These are phyloP conservation scores for Fusarium tuaranense DNA, from an alignment of 2,329 filamentous ascomycete genomes.

Conservation along the genomic window DNA sequence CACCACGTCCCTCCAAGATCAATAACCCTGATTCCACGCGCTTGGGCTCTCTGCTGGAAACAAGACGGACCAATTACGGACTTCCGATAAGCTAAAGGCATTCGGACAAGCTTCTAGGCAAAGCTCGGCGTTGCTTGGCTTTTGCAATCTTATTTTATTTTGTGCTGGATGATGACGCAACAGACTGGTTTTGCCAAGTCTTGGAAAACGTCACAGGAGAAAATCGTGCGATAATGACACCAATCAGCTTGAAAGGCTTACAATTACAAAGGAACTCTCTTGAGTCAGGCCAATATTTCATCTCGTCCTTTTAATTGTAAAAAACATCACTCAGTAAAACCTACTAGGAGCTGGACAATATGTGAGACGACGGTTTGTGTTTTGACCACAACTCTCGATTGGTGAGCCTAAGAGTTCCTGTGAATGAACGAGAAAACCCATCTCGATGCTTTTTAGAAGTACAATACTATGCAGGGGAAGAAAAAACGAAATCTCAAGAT, in stretches of 20 bases:
- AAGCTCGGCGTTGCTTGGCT: conserved; percentile 6
- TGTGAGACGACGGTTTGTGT: neutral
- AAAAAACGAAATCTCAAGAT: too few species aligned
- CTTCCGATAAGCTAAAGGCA: neutral
- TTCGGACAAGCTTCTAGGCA: conserved; percentile 4
- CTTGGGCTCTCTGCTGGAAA: neutral
- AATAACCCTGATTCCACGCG: neutral
- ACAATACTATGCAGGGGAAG: too few species aligned
- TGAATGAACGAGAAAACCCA: neutral
- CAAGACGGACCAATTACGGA: neutral
- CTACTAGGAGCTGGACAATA: neutral
- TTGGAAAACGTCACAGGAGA: neutral
- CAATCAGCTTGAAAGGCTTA: neutral
- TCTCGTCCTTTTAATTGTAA: neutral
- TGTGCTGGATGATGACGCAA: neutral
- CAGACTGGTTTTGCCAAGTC: neutral
- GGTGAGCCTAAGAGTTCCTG: neutral
- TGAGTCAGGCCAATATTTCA: neutral
- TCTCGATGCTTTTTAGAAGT: too few species aligned
- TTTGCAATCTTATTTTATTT: neutral
- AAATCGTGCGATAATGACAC: neutral
- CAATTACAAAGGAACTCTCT: neutral
- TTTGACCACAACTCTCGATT: neutral
- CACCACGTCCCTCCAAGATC: neutral
- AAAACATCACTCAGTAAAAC: neutral